These are phyloP conservation scores for Pachyrhizus erosus DNA, from an alignment of 306 rosid species.

Conservation along the genomic window DNA sequence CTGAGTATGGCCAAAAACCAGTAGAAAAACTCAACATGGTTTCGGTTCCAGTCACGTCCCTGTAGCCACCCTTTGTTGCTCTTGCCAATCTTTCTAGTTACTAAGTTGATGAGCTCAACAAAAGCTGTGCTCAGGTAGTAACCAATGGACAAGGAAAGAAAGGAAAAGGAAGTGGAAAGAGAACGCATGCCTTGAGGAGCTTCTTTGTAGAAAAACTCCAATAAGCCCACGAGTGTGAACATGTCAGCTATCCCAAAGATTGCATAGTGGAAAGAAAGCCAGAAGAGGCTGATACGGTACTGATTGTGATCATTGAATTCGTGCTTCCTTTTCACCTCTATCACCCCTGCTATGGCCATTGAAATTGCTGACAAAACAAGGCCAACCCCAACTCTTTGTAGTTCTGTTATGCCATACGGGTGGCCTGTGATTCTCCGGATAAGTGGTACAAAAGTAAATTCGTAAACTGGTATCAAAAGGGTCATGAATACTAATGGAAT, in stretches of 20 bases:
- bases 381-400: constrained; percentile 65
- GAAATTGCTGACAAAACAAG: constrained; percentile 63
- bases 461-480: constrained; percentile 59
- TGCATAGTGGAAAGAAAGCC: constrained; percentile 68
- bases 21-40: constrained; percentile 52
- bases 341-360: constrained; percentile 55
- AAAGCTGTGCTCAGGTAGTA: constrained; percentile 58
- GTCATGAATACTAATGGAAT: constrained; percentile 69
- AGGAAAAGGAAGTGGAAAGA: constrained; percentile 59
- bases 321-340: constrained; percentile 58
- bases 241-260: constrained; percentile 68
- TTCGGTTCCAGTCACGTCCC: constrained; percentile 54
- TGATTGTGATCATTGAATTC: constrained; percentile 32
- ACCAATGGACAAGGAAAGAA: constrained; percentile 59
- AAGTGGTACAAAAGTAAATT: constrained; percentile 54
- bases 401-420: constrained; percentile 57
- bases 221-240: constrained; percentile 62
- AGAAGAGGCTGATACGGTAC: constrained; percentile 54
- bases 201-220: constrained; percentile 68
- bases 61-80: constrained; percentile 64
- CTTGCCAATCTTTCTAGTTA: constrained; percentile 39
- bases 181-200: constrained; percentile 67
- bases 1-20: constrained; percentile 65
- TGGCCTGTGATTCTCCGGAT: constrained; percentile 51
- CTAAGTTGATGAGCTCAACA: constrained; percentile 50